These are phyloP conservation scores for Lepiota venenata DNA, from an alignment of 768 basidiomycete species.

Conservation along the genomic window DNA sequence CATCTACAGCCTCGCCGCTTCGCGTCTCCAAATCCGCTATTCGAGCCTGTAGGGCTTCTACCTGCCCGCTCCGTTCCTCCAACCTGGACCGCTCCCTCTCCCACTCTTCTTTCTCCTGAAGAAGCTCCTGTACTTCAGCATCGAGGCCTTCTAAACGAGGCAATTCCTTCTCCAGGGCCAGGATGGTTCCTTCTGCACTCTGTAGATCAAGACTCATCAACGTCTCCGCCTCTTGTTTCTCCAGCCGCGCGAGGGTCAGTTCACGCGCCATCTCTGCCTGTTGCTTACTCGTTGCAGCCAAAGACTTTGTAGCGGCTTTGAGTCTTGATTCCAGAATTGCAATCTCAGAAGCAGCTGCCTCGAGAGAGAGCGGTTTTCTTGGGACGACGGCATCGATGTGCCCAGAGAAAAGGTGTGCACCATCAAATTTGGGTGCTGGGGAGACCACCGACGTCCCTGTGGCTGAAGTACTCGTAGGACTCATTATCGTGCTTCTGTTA, in stretches of 20 bases:
- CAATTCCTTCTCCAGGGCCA: constrained; percentile 52
- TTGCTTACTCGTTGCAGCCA: constrained; percentile 56
- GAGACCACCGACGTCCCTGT: constrained; percentile 39
- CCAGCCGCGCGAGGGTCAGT: constrained; percentile 54
- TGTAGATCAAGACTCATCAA: constrained; percentile 64
- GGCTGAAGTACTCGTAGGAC: constrained; percentile 32
- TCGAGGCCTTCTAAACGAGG: constrained; percentile 48
- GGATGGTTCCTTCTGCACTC: constrained; percentile 62
- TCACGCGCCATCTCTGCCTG: constrained; percentile 62
- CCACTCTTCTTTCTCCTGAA: constrained; percentile 49
- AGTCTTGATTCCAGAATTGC: constrained; percentile 61
- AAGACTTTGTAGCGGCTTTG: constrained; percentile 53
- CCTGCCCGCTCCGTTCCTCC: constrained; percentile 34
- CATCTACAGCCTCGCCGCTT: constrained; percentile 34
- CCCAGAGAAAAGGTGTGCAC: constrained; percentile 83
- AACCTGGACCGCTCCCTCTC: constrained; percentile 42
- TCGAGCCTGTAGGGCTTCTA: constrained; percentile 36
- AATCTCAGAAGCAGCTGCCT: constrained; percentile 42
- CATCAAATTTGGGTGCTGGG: constrained; percentile 67
- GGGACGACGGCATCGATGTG: constrained; percentile 69
- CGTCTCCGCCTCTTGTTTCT: constrained; percentile 69
- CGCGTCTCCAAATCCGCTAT: constrained; percentile 33
- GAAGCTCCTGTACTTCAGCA: constrained; percentile 41
- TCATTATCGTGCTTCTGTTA: constrained; percentile 46
- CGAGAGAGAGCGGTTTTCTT: constrained; percentile 35